These are phyloP conservation scores for Fraxinus baroniana DNA, from an alignment of 305 asterid genomes.

Conservation along the genomic window DNA sequence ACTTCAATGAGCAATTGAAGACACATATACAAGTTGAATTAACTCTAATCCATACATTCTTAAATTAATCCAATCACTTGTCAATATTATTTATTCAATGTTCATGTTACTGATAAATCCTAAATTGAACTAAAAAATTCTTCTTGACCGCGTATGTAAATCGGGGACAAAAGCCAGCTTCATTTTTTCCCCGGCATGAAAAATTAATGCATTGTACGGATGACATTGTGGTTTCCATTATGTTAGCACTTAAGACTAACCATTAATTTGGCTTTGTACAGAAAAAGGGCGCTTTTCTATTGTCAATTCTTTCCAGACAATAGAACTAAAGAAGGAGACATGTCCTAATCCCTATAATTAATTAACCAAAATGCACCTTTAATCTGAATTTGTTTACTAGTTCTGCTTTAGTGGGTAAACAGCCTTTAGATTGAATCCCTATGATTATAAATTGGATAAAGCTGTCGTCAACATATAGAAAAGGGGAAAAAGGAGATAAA, in stretches of 20 bases:
- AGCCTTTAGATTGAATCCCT: slow-evolving; percentile 8
- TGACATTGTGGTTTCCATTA: not conserved
- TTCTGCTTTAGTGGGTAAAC: slow-evolving; percentile 4
- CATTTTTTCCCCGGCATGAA: not conserved
- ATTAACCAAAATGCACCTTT: not conserved
- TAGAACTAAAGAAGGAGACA: not conserved
- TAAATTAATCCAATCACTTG: not conserved
- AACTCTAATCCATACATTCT: not conserved
- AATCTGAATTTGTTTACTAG: not conserved
- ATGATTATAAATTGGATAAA: slow-evolving; percentile 16
- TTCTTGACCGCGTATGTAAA: not conserved
- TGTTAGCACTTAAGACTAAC: not conserved
- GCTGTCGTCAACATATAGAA: slow-evolving; percentile 21
- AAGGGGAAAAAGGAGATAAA: not conserved
- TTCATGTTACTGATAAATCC: not conserved
- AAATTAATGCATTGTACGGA: not conserved
- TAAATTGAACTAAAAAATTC: not conserved
- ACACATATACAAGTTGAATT: too few relatives aligned
- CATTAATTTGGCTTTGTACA: not conserved
- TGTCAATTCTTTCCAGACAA: not conserved
- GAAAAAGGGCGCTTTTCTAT: not conserved
- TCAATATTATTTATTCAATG: not conserved
- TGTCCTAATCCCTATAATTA: not conserved
- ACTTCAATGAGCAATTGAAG: too few relatives aligned
- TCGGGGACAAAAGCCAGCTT: not conserved